A percentile compares a stretch with the other conserved stretches of the same genome.
These are phyloP conservation scores for Beauveria medogensis DNA, from an alignment of 2,329 filamentous ascomycete species.

Conservation along the genomic window DNA sequence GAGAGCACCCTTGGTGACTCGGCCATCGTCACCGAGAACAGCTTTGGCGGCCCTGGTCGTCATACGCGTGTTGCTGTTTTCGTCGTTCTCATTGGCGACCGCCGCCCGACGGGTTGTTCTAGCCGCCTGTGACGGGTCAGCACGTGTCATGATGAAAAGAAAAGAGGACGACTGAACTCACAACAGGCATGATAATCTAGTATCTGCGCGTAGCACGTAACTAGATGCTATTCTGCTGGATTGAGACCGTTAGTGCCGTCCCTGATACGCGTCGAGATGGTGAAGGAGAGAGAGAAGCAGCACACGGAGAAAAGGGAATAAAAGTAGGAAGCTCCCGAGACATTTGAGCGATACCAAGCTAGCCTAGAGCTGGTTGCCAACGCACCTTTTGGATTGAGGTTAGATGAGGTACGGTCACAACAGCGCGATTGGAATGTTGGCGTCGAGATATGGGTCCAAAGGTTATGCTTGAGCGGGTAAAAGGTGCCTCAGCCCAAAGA, in stretches of 20 bases:
- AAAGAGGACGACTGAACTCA: not conserved
- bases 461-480: slow-evolving; percentile 1
- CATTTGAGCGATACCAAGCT: slow-evolving; percentile 17
- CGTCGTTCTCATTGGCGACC: slow-evolving; percentile 88
- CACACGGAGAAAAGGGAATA: slow-evolving; percentile 4
- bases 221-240: slow-evolving; percentile 8
- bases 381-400: slow-evolving; percentile 27
- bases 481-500: slow-evolving; percentile 19
- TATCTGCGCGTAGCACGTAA: slow-evolving; percentile 5
- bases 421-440: slow-evolving; percentile 30
- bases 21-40: slow-evolving; percentile 55
- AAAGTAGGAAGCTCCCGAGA: slow-evolving; percentile 20
- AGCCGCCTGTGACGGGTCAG: slow-evolving; percentile 36
- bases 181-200: slow-evolving; percentile 12
- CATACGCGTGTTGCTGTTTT: slow-evolving; percentile 78
- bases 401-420: slow-evolving; percentile 25
- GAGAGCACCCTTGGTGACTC: slow-evolving; percentile 54
- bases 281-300: slow-evolving; percentile 4
- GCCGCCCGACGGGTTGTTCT: slow-evolving; percentile 66
- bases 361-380: slow-evolving; percentile 18
- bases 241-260: not conserved
- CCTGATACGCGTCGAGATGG: slow-evolving; percentile 4
- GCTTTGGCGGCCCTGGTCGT: slow-evolving; percentile 93
- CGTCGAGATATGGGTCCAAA: slow-evolving; percentile 17
- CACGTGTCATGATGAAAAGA: not conserved